Base-by-base conservation (phyloP, 129 eudicot species). In the Flaveria brownii region DNA sequence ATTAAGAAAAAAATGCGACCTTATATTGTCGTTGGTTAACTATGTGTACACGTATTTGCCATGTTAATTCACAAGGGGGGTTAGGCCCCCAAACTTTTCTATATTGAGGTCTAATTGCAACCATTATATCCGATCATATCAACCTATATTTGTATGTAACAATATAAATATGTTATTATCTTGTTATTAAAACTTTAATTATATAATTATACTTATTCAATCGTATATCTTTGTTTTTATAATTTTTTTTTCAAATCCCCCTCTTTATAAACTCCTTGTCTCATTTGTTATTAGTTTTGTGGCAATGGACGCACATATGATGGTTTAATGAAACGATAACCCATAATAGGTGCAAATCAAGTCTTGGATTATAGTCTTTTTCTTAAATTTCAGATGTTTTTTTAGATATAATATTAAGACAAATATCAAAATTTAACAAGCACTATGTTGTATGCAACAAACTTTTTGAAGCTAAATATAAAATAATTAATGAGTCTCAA, bases 41-140 rank as follows among this genome's bases (percentile, higher is more conserved):
- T 47, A 65, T 49, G 80, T 20, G 25, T 76, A 61, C 80, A 76
- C 80, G 80, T 51, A 50, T 76, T 50, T 72, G 33, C 73, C 73
- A 65, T 76, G 72, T 50, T 17, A 51, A 64, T 76, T 65, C 73
- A 76, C 64, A 76, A 65, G 51, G 9, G 51, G 22, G 50, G 33
- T 76, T 76, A 50, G 80, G 80, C 64, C 80, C 80, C 80, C 73
- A 50, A 76, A 76, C 80, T 67, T 76, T 76, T 63, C 30, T 7
- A 65, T 64, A 28, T 30, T 76, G 65, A 50, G 42, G 30, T 50
- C 72, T 50, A 13, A 50, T 66, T 76, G 25, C 66, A 65, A 64
- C 73, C 73, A 49, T 51, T 76, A 67, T 33, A 65, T 67, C 73
- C 54, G 36, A 64, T 50, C 65, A 67, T 18, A 76, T 67, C 73